phyloP scores from a whole-genome alignment of 2,329 filamentous ascomycete species.

The Ophiosphaerella korrae region DNA sequence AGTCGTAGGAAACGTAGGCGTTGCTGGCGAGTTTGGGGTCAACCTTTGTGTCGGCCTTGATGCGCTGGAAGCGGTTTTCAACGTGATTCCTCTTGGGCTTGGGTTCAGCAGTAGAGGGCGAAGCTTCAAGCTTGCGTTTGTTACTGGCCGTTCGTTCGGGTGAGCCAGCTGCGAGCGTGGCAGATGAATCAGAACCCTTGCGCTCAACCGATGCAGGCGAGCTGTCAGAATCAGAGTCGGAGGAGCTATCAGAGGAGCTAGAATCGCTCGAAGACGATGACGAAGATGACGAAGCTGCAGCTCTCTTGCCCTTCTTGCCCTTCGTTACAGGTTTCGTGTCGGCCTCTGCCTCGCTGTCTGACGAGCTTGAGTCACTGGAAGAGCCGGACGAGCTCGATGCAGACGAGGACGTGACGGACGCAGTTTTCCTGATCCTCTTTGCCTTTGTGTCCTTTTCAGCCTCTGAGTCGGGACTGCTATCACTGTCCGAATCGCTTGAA shows the following conservation, averaged over 20 bases:
- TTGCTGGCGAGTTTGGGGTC: conserved; percentile 77
- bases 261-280: conserved; percentile 28
- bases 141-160: conserved; percentile 38
- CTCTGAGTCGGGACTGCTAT: conserved; percentile 36
- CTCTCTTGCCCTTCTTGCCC: conserved; percentile 18
- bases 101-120: conserved; percentile 37
- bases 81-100: conserved; percentile 41
- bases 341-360: conserved; percentile 31
- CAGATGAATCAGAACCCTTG: conserved; percentile 50
- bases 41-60: conserved; percentile 70
- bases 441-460: conserved; percentile 23
- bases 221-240: conserved; percentile 20
- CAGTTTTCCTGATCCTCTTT: conserved; percentile 31
- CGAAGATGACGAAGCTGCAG: conserved; percentile 5
- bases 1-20: conserved; percentile 80
- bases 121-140: conserved; percentile 50
- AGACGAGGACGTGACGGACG: conserved; percentile 35
- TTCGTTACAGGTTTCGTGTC: conserved; percentile 9
- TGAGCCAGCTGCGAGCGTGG: conserved; percentile 39
- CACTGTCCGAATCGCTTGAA: conserved; percentile 30
- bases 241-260: conserved; percentile 24
- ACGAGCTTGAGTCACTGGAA: conserved; percentile 32
- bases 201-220: conserved; percentile 35
- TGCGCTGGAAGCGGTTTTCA: conserved; percentile 73
- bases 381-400: conserved; percentile 39